Conservation (phyloP, 2,329 filamentous ascomycete genomes). For the Colletotrichum sojae region DNA sequence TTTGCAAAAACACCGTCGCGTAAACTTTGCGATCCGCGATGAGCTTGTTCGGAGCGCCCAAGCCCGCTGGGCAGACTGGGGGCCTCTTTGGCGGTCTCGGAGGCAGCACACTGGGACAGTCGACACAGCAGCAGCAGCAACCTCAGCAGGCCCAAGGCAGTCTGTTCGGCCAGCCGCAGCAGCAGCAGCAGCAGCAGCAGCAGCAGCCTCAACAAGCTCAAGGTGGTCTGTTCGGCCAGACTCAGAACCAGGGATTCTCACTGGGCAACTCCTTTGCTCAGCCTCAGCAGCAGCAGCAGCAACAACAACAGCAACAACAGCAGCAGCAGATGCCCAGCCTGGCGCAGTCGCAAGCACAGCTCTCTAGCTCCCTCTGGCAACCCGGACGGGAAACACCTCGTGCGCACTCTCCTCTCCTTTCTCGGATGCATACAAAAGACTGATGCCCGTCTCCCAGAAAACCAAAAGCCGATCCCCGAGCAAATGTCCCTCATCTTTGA, state of each 20-base stretch:
- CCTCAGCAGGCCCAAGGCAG: conserved; percentile 47
- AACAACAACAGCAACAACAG: conserved; percentile 59
- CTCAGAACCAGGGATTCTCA: conserved; percentile 48
- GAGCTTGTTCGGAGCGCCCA: conserved; percentile 57
- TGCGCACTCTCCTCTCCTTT: conserved; percentile 48
- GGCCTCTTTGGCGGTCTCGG: conserved; percentile 48
- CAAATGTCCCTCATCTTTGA: conserved; percentile 79
- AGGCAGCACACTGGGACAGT: conserved; percentile 48
- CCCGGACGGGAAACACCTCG: conserved; percentile 65
- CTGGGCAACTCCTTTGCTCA: conserved; percentile 53
- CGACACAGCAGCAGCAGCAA: conserved; percentile 52
- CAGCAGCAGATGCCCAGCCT: conserved; percentile 60
- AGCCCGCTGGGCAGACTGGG: conserved; percentile 48
- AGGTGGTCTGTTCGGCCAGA: conserved; percentile 56
- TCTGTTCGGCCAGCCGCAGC: conserved; percentile 57
- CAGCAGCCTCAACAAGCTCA: conserved; percentile 57
- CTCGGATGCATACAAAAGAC: conserved; percentile 1
- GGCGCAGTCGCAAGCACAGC: conserved; percentile 61
- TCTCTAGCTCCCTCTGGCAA: conserved; percentile 67
- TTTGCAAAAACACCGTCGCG: neutral
- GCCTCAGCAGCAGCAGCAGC: conserved; percentile 53
- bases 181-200: conserved; percentile 53
- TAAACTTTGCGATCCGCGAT: conserved; percentile 34
- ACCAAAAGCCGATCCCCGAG: conserved; percentile 80
- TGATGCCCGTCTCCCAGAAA: conserved; percentile 53